Conservation (phyloP, 192 early-diverging fungal species). For the Polychytrium aggregatum region DNA sequence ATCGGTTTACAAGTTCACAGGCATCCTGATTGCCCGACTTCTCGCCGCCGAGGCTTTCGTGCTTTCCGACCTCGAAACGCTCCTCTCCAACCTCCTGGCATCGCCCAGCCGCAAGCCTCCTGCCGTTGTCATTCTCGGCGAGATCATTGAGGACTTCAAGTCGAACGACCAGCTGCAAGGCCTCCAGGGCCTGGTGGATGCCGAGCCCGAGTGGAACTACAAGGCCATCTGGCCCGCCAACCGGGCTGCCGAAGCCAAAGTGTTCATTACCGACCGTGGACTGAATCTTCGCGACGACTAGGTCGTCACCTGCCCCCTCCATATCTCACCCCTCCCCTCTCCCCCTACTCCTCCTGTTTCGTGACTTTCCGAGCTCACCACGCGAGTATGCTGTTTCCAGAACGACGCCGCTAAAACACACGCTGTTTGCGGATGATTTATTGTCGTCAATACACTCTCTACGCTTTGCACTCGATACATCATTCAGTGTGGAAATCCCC, state of each 20-base stretch:
- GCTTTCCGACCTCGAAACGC: constrained; percentile 27
- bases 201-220: not conserved
- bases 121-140: constrained; percentile 21
- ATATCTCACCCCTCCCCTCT: too few relatives aligned
- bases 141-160: constrained; percentile 8
- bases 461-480: too few relatives aligned
- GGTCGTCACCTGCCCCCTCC: too few relatives aligned
- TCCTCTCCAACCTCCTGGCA: too few relatives aligned
- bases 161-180: constrained; percentile 11
- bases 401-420: too few relatives aligned
- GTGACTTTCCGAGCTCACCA: too few relatives aligned
- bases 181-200: constrained; percentile 1
- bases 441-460: too few relatives aligned
- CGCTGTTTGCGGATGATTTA: too few relatives aligned
- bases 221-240: constrained; percentile 14
- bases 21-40: constrained; percentile 36
- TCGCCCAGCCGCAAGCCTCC: constrained; percentile 23
- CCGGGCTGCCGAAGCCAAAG: constrained; percentile 6
- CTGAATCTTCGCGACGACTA: too few relatives aligned
- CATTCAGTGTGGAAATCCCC: too few relatives aligned
- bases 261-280: constrained; percentile 3
- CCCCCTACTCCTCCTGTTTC: too few relatives aligned
- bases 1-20: constrained; percentile 48
- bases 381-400: too few relatives aligned
- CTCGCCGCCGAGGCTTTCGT: constrained; percentile 42